These are phyloP conservation scores for Colletotrichum sp. DNA, from an alignment of 2,329 filamentous ascomycete genomes.

Conservation along the genomic window DNA sequence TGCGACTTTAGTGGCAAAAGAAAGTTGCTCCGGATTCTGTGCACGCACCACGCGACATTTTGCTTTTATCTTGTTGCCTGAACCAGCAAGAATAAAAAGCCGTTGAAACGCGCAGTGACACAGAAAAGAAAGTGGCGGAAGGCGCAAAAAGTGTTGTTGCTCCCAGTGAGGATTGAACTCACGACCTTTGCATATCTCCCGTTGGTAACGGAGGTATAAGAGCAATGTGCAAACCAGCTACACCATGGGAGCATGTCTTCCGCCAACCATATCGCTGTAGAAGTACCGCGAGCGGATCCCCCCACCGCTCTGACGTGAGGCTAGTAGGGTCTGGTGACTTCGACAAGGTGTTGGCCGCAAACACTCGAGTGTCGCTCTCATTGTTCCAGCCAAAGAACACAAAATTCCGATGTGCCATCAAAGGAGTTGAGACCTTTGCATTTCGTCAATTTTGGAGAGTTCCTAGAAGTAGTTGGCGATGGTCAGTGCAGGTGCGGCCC, in stretches of 20 bases:
- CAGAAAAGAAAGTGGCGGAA: neutral
- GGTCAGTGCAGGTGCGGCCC: neutral
- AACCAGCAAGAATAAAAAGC: neutral
- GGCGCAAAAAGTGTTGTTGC: constrained; percentile 2
- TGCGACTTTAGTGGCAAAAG: constrained; percentile 18
- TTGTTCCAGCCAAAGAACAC: neutral
- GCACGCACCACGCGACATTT: neutral
- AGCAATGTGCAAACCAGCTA: constrained; percentile 37
- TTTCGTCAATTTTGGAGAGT: neutral
- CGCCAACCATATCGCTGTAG: neutral
- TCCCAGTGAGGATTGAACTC: constrained; percentile 34
- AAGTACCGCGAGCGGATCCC: neutral
- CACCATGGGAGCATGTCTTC: constrained; percentile 27
- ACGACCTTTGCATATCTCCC: constrained; percentile 32
- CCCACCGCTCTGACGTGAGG: neutral
- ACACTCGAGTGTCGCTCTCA: neutral
- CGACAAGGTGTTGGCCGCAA: neutral
- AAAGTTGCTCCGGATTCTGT: neutral
- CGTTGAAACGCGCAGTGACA: neutral
- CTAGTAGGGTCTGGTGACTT: neutral
- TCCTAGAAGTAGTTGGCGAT: neutral
- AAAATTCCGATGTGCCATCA: neutral
- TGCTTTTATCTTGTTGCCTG: neutral
- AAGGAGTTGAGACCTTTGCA: neutral
- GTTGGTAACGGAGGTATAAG: constrained; percentile 30